A percentile compares a stretch with the other conserved stretches of the same genome.
These are phyloP conservation scores for Graphilbum fragrans DNA, from an alignment of 2,329 filamentous ascomycete genomes.

Conservation along the genomic window DNA sequence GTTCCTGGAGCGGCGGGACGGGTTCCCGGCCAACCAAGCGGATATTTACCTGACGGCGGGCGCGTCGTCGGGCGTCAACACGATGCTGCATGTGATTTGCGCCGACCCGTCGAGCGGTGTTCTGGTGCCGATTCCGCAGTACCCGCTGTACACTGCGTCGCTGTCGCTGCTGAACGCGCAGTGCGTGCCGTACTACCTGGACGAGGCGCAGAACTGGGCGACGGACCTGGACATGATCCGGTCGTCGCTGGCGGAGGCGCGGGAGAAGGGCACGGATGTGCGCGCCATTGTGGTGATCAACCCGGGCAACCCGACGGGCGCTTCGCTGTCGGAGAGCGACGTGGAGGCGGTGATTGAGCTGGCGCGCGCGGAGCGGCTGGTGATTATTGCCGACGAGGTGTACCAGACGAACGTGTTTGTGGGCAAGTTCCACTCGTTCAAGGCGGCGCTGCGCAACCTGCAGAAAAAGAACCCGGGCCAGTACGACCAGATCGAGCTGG, in stretches of 20 bases:
- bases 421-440: slow-evolving; percentile 93
- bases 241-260: slow-evolving; percentile 60
- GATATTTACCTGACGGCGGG: slow-evolving; percentile 86
- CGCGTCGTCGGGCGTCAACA: slow-evolving; percentile 90
- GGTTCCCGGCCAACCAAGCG: slow-evolving; percentile 67
- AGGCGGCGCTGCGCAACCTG: slow-evolving; percentile 69
- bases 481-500: slow-evolving; percentile 80
- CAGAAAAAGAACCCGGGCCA: slow-evolving; percentile 63
- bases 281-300: slow-evolving; percentile 96
- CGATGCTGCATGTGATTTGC: slow-evolving; percentile 82
- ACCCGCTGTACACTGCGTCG: slow-evolving; percentile 93
- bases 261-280: slow-evolving; percentile 68
- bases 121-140: slow-evolving; percentile 92
- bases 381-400: slow-evolving; percentile 91
- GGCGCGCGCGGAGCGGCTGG: slow-evolving; percentile 71
- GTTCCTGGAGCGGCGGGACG: slow-evolving; percentile 88
- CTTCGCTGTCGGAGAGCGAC: slow-evolving; percentile 66
- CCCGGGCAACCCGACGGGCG: slow-evolving; percentile 93
- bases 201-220: slow-evolving; percentile 78
- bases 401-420: slow-evolving; percentile 99
- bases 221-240: slow-evolving; percentile 75
- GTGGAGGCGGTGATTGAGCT: slow-evolving; percentile 79
- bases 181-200: slow-evolving; percentile 86
- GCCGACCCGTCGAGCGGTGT: slow-evolving; percentile 65
- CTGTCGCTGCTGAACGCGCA: slow-evolving; percentile 74